Conservation (phyloP, 2,329 filamentous ascomycete genomes). For the Hymenoscyphus occultus region DNA sequence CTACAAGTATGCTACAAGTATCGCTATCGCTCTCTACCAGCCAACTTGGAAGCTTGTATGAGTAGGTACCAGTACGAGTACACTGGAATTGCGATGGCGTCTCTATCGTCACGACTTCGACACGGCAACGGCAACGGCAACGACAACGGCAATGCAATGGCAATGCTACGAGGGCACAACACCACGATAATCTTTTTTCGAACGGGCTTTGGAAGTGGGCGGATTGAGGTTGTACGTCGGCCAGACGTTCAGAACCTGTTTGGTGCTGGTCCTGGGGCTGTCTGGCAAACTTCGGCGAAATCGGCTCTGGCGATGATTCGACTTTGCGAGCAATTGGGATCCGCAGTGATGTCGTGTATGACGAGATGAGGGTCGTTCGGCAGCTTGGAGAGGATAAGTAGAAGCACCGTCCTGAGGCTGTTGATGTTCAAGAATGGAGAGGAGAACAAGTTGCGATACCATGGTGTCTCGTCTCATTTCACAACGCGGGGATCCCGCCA, state of each 20-base stretch:
- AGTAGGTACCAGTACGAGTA: neutral
- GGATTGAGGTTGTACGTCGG: neutral
- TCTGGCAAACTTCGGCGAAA: constrained; percentile 4
- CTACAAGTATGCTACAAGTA: neutral
- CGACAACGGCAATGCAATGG: too few relatives aligned
- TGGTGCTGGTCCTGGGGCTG: neutral
- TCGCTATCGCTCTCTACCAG: neutral
- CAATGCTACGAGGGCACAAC: too few relatives aligned
- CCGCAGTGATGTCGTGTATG: neutral
- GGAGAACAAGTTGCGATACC: neutral
- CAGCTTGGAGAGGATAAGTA: neutral
- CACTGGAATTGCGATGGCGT: neutral
- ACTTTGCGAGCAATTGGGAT: neutral
- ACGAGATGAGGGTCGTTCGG: neutral
- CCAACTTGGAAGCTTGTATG: neutral
- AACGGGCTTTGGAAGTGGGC: neutral
- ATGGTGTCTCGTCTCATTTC: neutral
- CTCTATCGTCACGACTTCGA: neutral
- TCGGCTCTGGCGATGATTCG: neutral
- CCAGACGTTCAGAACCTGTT: neutral
- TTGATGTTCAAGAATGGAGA: neutral
- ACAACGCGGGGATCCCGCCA: neutral
- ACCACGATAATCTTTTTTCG: neutral
- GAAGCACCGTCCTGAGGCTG: neutral
- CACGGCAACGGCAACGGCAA: neutral